Percentiles rank a stretch among this genome's conserved stretches.
phyloP scores from a whole-genome alignment of 2,329 filamentous ascomycete genomes.

The Proliferodiscus dingleyae region DNA sequence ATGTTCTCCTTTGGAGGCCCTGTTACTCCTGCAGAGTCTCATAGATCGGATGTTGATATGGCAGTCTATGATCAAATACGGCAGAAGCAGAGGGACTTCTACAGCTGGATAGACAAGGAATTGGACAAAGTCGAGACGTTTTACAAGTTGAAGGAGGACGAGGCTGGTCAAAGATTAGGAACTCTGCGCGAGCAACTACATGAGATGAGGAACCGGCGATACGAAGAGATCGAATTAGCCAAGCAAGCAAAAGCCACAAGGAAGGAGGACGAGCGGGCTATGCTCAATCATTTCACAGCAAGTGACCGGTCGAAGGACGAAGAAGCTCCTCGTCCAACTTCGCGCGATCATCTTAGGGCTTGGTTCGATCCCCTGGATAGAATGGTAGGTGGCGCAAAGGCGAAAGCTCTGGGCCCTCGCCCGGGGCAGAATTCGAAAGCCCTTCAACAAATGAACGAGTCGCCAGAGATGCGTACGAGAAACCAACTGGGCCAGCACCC shows the following conservation, averaged over 20 bases:
- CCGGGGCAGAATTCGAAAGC: slow-evolving; percentile 58
- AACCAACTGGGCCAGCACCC: slow-evolving; percentile 31
- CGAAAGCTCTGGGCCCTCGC: slow-evolving; percentile 42
- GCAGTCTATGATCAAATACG: slow-evolving; percentile 61
- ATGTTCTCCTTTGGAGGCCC: slow-evolving; percentile 24
- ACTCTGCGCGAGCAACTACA: slow-evolving; percentile 79
- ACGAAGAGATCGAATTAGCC: slow-evolving; percentile 55
- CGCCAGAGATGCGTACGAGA: slow-evolving; percentile 35
- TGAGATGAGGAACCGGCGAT: slow-evolving; percentile 81
- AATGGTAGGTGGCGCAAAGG: slow-evolving; percentile 33
- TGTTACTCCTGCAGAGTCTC: slow-evolving; percentile 36
- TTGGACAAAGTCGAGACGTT: slow-evolving; percentile 89
- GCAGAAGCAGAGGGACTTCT: slow-evolving; percentile 77
- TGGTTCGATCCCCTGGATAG: slow-evolving; percentile 48
- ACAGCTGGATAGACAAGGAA: slow-evolving; percentile 75
- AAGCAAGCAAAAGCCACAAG: slow-evolving; percentile 21
- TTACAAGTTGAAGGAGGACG: slow-evolving; percentile 81
- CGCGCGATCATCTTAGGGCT: slow-evolving; percentile 25
- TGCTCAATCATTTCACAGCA: slow-evolving; percentile 16
- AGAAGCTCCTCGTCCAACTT: slow-evolving; percentile 9
- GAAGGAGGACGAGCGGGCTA: slow-evolving; percentile 17
- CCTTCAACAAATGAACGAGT: slow-evolving; percentile 45
- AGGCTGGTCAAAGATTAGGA: slow-evolving; percentile 68
- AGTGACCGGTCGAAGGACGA: slow-evolving; percentile 17
- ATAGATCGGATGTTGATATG: slow-evolving; percentile 43